Evolutionary conservation across 2,329 filamentous ascomycete genomes (phyloP), one percentile per base, ranked within the genome.

Genomic region (Colletotrichum theobromicola): DNA sequence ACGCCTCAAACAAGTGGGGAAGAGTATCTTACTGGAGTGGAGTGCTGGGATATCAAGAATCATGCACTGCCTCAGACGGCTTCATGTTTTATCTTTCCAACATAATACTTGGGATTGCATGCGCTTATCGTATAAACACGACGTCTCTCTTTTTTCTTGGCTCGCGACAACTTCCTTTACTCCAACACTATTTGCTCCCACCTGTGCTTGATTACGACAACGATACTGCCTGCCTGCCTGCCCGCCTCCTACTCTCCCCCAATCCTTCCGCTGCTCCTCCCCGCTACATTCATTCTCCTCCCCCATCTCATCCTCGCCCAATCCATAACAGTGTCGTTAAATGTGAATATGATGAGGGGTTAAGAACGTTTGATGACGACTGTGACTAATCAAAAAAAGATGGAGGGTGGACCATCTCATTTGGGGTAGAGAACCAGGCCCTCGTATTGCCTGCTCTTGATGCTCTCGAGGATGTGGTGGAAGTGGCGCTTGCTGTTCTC

Each of bases 401-500:
- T 50, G 42, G 42, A 50, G 13, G 42, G 42, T 10, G 13, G 26
- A 26, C 15, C 2, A 24, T 32, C 32, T 74, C 50, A 77, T 75
- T 77, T 90, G 15, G 89, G 89, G 69, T 93, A 90, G 70, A 95
- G 90, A 74, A 98, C 92, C 53, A 99, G 92, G 2, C 96, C 97
- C 81, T 98, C 97, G 80, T 98, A 98, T 80, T 98, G 95, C 81
- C 97, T 92, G 76, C 94, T 94, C 76, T 92, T 91, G 80, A 99
- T 98, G 82, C 98, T 98, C 76, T 98, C 96, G 80, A 99, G 87
- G 7, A 97, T 99, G 77, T 97, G 92, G 84, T 97, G 91, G 85
- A 99, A 99, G 85, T 99, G 97, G 81, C 95, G 95, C 83, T 94
- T 94, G 76, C 97, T 97, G 77, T 93, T 95, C 81, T 99, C 97